A percentile compares a stretch with the other conserved stretches of the same genome.
Conservation (phyloP, 2,329 filamentous ascomycete genomes). For the Diplocarpon rosae region DNA sequence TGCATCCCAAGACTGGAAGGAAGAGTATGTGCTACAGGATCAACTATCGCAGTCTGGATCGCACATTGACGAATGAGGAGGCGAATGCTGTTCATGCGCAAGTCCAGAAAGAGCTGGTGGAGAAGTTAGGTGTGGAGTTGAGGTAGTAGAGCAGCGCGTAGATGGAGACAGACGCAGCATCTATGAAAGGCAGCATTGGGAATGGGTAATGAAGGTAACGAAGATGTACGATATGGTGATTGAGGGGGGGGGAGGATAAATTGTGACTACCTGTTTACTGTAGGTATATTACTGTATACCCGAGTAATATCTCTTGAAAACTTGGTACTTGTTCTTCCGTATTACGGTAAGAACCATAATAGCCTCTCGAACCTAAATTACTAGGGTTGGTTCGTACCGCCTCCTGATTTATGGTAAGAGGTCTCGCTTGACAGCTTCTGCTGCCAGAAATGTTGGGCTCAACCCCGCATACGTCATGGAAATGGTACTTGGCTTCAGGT, state of each 20-base stretch:
- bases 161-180: background rate
- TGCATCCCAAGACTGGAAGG: slow-evolving; percentile 72
- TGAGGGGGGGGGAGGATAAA: too few relatives aligned
- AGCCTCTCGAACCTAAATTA: too few relatives aligned
- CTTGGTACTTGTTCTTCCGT: too few relatives aligned
- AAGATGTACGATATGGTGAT: too few relatives aligned
- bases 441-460: background rate
- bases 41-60: slow-evolving; percentile 85
- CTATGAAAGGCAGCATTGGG: slow-evolving; percentile 1
- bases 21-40: slow-evolving; percentile 86
- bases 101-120: slow-evolving; percentile 54
- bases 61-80: slow-evolving; percentile 77
- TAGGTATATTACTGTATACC: too few relatives aligned
- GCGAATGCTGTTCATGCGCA: slow-evolving; percentile 63
- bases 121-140: slow-evolving; percentile 68
- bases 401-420: too few relatives aligned
- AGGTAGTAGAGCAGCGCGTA: slow-evolving; percentile 34
- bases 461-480: slow-evolving; percentile 9
- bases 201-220: too few relatives aligned
- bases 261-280: too few relatives aligned
- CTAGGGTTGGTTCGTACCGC: too few relatives aligned
- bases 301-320: too few relatives aligned
- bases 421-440: background rate
- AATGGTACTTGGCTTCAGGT: background rate
- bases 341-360: too few relatives aligned